Evolutionary conservation across 805 yeast species (phyloP).

Genomic region (Saccharomycopsis sp.): DNA sequence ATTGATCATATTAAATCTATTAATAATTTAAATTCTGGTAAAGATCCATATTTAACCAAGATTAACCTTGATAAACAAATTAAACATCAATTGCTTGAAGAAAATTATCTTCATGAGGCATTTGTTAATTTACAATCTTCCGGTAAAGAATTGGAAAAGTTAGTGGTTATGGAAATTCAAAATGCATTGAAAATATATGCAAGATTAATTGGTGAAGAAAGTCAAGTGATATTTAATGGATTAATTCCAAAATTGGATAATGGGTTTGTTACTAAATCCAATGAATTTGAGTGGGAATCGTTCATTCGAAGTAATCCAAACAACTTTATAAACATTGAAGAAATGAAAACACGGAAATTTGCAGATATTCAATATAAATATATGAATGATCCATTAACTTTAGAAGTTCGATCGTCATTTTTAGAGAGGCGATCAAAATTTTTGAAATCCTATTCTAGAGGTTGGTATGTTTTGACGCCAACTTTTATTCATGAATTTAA

Average conservation of each 20-base stretch:
- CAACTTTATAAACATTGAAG: slow-evolving; percentile 54
- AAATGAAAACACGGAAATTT: slow-evolving; percentile 52
- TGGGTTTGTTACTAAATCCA: slow-evolving; percentile 70
- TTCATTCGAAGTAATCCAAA: slow-evolving; percentile 61
- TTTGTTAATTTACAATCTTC: slow-evolving; percentile 79
- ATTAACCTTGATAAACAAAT: slow-evolving; percentile 68
- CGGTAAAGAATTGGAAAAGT: slow-evolving; percentile 82
- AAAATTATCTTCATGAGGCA: slow-evolving; percentile 82
- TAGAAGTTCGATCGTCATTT: slow-evolving; percentile 65
- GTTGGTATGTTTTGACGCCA: slow-evolving; percentile 88
- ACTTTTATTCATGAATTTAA: slow-evolving; percentile 87
- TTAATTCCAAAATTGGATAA: slow-evolving; percentile 58
- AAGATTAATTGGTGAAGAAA: slow-evolving; percentile 62
- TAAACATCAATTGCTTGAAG: slow-evolving; percentile 71
- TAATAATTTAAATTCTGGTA: slow-evolving; percentile 42
- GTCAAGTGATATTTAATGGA: slow-evolving; percentile 60
- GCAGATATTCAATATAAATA: slow-evolving; percentile 60
- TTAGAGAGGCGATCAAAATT: slow-evolving; percentile 88
- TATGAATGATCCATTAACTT: slow-evolving; percentile 62
- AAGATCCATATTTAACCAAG: slow-evolving; percentile 80
- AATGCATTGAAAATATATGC: slow-evolving; percentile 70
- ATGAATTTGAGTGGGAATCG: slow-evolving; percentile 83
- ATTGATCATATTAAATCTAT: slow-evolving; percentile 54
- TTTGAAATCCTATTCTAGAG: slow-evolving; percentile 82
- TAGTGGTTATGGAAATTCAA: slow-evolving; percentile 82